Evolutionary conservation across 768 basidiomycete species (phyloP).

Genomic region (Mycena kentingensis): DNA sequence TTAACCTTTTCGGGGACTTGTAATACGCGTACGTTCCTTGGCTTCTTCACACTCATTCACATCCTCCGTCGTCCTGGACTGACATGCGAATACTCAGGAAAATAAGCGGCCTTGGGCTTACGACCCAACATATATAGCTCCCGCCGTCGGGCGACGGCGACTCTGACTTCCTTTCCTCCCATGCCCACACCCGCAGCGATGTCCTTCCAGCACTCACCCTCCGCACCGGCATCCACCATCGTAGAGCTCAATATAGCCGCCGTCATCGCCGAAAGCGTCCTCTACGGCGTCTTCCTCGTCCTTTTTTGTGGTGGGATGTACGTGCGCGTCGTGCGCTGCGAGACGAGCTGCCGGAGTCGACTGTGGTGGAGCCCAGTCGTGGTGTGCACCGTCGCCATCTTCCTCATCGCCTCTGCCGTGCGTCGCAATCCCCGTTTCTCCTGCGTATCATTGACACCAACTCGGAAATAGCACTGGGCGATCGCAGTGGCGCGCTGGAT

Average conservation of each 20-base stretch:
- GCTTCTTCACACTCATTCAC: too few species aligned
- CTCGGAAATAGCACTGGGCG: slow-evolving; percentile 8
- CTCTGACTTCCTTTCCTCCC: too few species aligned
- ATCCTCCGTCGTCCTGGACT: too few species aligned
- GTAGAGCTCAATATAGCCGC: slow-evolving; percentile 4
- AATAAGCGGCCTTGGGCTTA: too few species aligned
- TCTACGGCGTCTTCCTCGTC: slow-evolving; percentile 3
- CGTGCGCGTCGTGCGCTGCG: background rate
- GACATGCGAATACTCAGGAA: too few species aligned
- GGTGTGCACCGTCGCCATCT: slow-evolving; percentile 6
- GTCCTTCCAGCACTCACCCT: too few species aligned
- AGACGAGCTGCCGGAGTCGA: background rate
- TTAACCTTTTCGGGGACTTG: too few species aligned
- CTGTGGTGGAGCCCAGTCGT: slow-evolving; percentile 10
- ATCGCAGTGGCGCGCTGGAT: slow-evolving; percentile 1
- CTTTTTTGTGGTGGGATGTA: background rate
- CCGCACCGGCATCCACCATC: too few species aligned
- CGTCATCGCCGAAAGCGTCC: slow-evolving; percentile 2
- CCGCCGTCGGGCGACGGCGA: too few species aligned
- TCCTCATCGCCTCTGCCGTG: slow-evolving; percentile 1
- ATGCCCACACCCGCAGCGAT: too few species aligned
- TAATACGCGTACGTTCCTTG: too few species aligned
- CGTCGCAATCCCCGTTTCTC: background rate
- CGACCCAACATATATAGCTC: too few species aligned
- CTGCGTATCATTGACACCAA: background rate